phyloP scores from a whole-genome alignment of 768 basidiomycete genomes.

The Suillus decipiens region DNA sequence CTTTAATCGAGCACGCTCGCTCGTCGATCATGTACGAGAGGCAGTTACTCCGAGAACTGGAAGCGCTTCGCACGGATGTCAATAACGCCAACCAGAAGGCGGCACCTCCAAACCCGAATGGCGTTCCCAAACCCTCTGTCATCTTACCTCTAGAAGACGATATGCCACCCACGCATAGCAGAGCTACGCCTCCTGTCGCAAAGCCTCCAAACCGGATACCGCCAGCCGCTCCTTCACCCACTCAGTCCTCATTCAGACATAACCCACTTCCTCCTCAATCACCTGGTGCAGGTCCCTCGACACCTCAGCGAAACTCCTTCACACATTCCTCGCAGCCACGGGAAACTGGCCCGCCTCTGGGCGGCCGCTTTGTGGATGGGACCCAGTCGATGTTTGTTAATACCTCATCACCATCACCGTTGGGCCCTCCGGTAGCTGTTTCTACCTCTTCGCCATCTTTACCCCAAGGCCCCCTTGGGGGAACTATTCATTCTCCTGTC shows the following conservation, averaged over 20 bases:
- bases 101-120: conserved; percentile 46
- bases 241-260: conserved; percentile 29
- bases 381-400: conserved; percentile 82
- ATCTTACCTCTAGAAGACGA: conserved; percentile 69
- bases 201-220: conserved; percentile 24
- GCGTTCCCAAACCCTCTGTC: conserved; percentile 59
- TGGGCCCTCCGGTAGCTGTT: conserved; percentile 34
- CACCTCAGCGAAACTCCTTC: conserved; percentile 27
- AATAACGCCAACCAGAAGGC: conserved; percentile 64
- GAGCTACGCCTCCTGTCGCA: conserved; percentile 22
- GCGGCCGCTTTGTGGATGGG: conserved; percentile 70
- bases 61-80: conserved; percentile 79
- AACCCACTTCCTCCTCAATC: conserved; percentile 44
- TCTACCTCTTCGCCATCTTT: conserved; percentile 37
- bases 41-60: conserved; percentile 84
- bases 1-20: conserved; percentile 90
- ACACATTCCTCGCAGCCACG: conserved; percentile 28
- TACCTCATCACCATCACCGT: conserved; percentile 38
- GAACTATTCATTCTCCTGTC: conserved; percentile 13
- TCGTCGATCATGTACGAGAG: conserved; percentile 91
- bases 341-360: conserved; percentile 52
- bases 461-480: conserved; percentile 24
- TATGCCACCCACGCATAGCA: conserved; percentile 31
- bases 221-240: conserved; percentile 17
- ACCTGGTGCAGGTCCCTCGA: conserved; percentile 58